Base-by-base conservation (phyloP, 2,329 filamentous ascomycete species). In the Rhinocladiella similis region DNA sequence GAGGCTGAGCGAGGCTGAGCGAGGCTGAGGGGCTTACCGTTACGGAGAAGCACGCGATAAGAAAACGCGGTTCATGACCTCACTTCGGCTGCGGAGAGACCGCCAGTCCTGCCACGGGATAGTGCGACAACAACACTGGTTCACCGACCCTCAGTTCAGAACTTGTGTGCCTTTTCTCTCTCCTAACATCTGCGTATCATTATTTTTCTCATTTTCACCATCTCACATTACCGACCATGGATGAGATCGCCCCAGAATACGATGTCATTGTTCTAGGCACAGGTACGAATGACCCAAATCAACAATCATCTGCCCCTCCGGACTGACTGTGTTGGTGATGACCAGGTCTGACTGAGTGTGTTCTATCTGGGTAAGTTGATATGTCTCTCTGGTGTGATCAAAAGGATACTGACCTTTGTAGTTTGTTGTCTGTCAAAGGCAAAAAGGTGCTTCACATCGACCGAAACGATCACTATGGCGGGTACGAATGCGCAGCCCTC, bases 371-470 rank as follows among this genome's bases (percentile, higher is more conserved):
- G 91, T 96, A 88, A 72, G 79, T 62, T n/a, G 38, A 54, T 13
- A 27, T 18, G 13, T 36, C 22, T 13, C 5, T 35, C 6, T 25
- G 3, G 20, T 4, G 14, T 10, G 22, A n/a, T 25, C n/a, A 38
- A 47, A 19, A 12, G 2, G 3, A 13, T 46, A 18, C 56, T 60
- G 46, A 61, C 53, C 27, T 3, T 18, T 47, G 59, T 69, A 91
- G 92, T 77, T 92, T 99, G 61, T 80, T 97, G 73, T 96, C 91
- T 80, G 93, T 97, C 70, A 97, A 97, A 83, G 93, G 93, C 75
- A 93, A 96, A 83, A 97, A 97, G 82, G 94, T 99, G 71, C 84
- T 99, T 65, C 94, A 99, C 80, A 96, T 99, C 74, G 94, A 97
- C 79, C 88, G 92, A 73, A 97, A 97, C 74, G 91, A 96, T 75